Conservation (phyloP, 1,284 basidiomycete genomes). For the Pulchroboletus neoregius region DNA sequence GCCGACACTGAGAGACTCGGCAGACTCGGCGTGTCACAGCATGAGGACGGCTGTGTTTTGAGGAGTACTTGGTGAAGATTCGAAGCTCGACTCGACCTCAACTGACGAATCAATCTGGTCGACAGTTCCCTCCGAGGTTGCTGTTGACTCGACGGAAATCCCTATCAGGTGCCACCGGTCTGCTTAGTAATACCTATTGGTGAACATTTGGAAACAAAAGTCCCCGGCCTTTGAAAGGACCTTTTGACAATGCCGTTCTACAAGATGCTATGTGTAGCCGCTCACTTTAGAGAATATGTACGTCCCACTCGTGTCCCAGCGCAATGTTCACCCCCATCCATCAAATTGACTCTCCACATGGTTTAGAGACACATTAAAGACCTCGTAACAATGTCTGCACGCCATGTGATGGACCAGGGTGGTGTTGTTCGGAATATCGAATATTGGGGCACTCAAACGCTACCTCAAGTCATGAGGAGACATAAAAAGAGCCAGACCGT, state of each 20-base stretch:
- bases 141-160: too few relatives aligned
- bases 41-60: neutral
- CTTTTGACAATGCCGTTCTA: slow-evolving; percentile 71
- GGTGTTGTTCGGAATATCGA: slow-evolving; percentile 78
- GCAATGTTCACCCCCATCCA: neutral
- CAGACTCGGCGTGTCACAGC: slow-evolving; percentile 2
- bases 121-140: too few relatives aligned
- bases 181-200: slow-evolving; percentile 6
- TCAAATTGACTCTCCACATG: slow-evolving; percentile 2
- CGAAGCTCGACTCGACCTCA: neutral
- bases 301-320: slow-evolving; percentile 20
- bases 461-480: slow-evolving; percentile 76
- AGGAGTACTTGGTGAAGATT: neutral
- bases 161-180: too few relatives aligned
- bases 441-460: slow-evolving; percentile 68
- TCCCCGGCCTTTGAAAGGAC: neutral
- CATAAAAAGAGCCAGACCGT: slow-evolving; percentile 59
- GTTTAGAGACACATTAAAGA: slow-evolving; percentile 70
- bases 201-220: neutral
- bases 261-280: slow-evolving; percentile 74
- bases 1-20: slow-evolving; percentile 7
- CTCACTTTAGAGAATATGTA: slow-evolving; percentile 72
- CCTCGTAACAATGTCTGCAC: slow-evolving; percentile 70
- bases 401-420: slow-evolving; percentile 71
- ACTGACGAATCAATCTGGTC: neutral